Conservation (phyloP, 345 rosid genomes). For the Syzygium aromaticum region DNA sequence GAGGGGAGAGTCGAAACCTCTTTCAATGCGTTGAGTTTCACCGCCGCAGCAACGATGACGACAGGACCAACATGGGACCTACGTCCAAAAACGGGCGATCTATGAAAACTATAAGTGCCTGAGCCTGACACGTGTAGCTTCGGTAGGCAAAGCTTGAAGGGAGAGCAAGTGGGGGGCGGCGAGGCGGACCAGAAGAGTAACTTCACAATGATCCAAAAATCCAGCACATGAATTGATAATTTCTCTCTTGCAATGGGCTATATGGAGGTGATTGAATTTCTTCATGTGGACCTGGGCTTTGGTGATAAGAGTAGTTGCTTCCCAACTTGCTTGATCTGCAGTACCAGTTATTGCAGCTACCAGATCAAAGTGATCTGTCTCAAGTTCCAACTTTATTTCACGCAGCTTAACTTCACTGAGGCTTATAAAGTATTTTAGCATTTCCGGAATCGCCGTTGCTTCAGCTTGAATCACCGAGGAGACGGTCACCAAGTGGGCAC, state of each 20-base stretch:
- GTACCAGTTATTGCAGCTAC: too few species aligned
- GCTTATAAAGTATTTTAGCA: too few species aligned
- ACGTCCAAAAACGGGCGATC: background rate
- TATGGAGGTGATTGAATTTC: too few species aligned
- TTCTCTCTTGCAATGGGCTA: background rate
- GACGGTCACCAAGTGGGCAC: too few species aligned
- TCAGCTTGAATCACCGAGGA: too few species aligned
- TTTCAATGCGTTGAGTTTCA: background rate
- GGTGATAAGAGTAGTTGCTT: too few species aligned
- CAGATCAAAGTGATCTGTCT: too few species aligned
- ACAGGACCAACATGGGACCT: background rate
- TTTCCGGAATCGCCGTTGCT: too few species aligned
- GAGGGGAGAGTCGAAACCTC: background rate
- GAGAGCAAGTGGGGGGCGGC: background rate
- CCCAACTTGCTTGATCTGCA: too few species aligned
- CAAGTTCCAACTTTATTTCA: too few species aligned
- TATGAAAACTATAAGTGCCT: background rate
- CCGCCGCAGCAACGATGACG: background rate
- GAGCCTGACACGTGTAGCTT: background rate
- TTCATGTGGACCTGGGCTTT: too few species aligned
- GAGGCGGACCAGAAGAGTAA: background rate
- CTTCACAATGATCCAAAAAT: background rate
- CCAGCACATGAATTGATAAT: background rate
- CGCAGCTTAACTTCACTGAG: too few species aligned
- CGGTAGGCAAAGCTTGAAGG: background rate